Conservation (phyloP, 1,284 basidiomycete genomes). For the Leccinum insigne region DNA sequence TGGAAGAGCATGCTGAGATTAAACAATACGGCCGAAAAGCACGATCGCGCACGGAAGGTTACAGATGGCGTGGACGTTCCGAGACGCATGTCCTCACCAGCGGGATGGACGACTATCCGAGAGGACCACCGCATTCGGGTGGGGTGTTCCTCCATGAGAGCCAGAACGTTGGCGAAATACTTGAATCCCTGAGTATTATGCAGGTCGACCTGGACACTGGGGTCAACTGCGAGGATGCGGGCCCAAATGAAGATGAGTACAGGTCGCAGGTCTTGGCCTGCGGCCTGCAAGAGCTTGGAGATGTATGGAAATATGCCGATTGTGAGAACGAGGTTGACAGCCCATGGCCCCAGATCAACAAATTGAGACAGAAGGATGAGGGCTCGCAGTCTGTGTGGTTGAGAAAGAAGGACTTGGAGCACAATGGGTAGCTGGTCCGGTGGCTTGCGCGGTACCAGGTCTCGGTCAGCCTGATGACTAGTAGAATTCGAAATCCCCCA, state of each 20-base stretch:
- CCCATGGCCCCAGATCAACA: slow-evolving; percentile 98
- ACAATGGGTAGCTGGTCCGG: slow-evolving; percentile 98
- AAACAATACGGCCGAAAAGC: too few species aligned
- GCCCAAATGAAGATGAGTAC: slow-evolving; percentile 99
- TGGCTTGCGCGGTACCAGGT: slow-evolving; percentile 83
- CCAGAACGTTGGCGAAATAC: slow-evolving; percentile 86
- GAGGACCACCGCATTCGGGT: too few species aligned
- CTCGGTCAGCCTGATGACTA: slow-evolving; percentile 37
- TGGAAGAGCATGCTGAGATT: slow-evolving; percentile 56
- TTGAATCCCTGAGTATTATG: slow-evolving; percentile 85
- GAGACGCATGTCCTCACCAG: too few species aligned
- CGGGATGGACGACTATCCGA: too few species aligned
- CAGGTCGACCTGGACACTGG: slow-evolving; percentile 90
- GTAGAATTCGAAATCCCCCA: slow-evolving; percentile 17
- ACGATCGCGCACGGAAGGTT: too few species aligned
- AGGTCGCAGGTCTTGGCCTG: slow-evolving; percentile 92
- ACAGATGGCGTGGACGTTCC: too few species aligned
- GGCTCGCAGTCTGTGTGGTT: slow-evolving; percentile 94
- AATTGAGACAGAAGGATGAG: slow-evolving; percentile 98
- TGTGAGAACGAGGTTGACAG: slow-evolving; percentile 95
- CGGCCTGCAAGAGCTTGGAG: slow-evolving; percentile 93
- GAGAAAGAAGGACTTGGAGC: slow-evolving; percentile 94
- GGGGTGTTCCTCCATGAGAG: slow-evolving; percentile 57
- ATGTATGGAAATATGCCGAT: slow-evolving; percentile 99
- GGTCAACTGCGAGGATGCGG: slow-evolving; percentile 94